A percentile compares a stretch with the other conserved stretches of the same genome.
phyloP scores from a whole-genome alignment of 257 asterid species.

The Schizonepeta tenuifolia region DNA sequence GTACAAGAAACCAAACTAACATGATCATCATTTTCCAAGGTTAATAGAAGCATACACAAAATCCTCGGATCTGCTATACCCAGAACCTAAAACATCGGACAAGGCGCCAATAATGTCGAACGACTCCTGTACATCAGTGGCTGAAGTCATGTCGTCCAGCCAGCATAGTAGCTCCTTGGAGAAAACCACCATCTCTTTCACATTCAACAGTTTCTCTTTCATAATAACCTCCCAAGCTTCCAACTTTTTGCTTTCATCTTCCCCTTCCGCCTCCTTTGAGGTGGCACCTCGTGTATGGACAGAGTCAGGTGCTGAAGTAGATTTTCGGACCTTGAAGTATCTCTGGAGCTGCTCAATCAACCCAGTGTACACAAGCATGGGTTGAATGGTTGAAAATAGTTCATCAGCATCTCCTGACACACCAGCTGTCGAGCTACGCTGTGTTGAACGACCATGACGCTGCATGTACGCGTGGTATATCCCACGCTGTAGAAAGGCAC shows the following conservation, averaged over 20 bases:
- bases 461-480: slow-evolving; percentile 92
- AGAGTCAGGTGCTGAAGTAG: slow-evolving; percentile 18
- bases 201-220: slow-evolving; percentile 75
- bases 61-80: slow-evolving; percentile 64
- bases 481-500: slow-evolving; percentile 84
- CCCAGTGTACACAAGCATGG: slow-evolving; percentile 94
- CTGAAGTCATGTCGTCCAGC: slow-evolving; percentile 81
- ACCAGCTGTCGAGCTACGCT: slow-evolving; percentile 42
- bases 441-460: slow-evolving; percentile 65
- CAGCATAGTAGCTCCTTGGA: slow-evolving; percentile 84
- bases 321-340: slow-evolving; percentile 68
- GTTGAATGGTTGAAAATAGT: slow-evolving; percentile 67
- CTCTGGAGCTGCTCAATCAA: slow-evolving; percentile 92
- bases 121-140: slow-evolving; percentile 83
- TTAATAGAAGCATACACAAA: slow-evolving; percentile 76
- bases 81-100: slow-evolving; percentile 70
- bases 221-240: slow-evolving; percentile 87
- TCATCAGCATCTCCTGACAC: slow-evolving; percentile 52
- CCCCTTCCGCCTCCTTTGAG: slow-evolving; percentile 45
- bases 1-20: not conserved
- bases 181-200: slow-evolving; percentile 81
- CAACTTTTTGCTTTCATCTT: slow-evolving; percentile 57
- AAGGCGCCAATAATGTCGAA: slow-evolving; percentile 76
- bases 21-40: slow-evolving; percentile 54
- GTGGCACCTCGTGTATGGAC: slow-evolving; percentile 30